Percentiles rank a stretch among this genome's conserved stretches.
Evolutionary conservation across 805 yeast species (phyloP).

Genomic region (Cephaloascus albidus): DNA sequence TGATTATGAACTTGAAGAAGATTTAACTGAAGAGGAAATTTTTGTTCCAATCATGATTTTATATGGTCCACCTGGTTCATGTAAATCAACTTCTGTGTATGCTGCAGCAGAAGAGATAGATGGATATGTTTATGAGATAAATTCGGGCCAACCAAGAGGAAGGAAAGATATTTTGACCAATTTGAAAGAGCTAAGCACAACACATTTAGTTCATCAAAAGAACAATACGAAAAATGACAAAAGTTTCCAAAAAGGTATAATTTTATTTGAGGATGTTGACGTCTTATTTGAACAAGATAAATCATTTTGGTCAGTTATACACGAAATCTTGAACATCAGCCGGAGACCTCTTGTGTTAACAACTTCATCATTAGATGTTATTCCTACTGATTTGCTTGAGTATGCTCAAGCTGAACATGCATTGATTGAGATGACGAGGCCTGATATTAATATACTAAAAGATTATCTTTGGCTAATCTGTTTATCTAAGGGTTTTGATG

Average conservation of each 20-base stretch:
- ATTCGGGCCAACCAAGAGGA: slow-evolving; percentile 64
- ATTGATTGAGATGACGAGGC: slow-evolving; percentile 17
- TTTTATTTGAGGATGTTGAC: slow-evolving; percentile 83
- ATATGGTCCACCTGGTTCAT: slow-evolving; percentile 65
- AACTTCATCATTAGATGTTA: slow-evolving; percentile 36
- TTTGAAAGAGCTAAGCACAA: slow-evolving; percentile 74
- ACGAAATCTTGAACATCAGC: slow-evolving; percentile 48
- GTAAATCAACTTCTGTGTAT: slow-evolving; percentile 70
- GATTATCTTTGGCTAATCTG: slow-evolving; percentile 34
- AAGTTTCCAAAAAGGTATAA: slow-evolving; percentile 49
- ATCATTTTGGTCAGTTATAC: slow-evolving; percentile 70
- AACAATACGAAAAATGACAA: slow-evolving; percentile 10
- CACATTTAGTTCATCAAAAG: slow-evolving; percentile 61
- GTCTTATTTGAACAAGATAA: slow-evolving; percentile 68
- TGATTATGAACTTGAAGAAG: slow-evolving; percentile 15
- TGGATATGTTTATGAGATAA: slow-evolving; percentile 77
- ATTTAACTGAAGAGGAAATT: slow-evolving; percentile 21
- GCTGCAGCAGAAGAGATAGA: slow-evolving; percentile 51
- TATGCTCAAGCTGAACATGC: slow-evolving; percentile 33
- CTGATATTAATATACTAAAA: slow-evolving; percentile 9
- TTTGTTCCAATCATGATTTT: slow-evolving; percentile 59
- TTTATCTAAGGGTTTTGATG: slow-evolving; percentile 20
- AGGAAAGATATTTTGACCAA: slow-evolving; percentile 58
- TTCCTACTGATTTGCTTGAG: slow-evolving; percentile 41
- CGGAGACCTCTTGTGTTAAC: slow-evolving; percentile 67